Conservation (phyloP, 371 early-diverging fungal species). For the Neoconidiobolus thromboides region DNA sequence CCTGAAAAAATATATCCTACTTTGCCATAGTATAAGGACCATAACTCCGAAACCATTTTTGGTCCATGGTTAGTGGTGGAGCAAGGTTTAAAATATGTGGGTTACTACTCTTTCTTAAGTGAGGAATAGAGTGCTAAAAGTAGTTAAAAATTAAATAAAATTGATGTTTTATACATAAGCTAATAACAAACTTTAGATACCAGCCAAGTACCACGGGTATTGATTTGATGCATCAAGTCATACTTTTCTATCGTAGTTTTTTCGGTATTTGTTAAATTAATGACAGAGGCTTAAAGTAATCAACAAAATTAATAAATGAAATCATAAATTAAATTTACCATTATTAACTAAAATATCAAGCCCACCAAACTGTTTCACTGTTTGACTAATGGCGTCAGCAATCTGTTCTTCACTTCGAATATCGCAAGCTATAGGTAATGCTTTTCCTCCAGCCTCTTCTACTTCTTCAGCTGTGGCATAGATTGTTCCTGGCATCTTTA, state of each 20-base stretch:
- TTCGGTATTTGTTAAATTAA: constrained; percentile 39
- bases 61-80: constrained; percentile 47
- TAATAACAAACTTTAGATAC: constrained; percentile 50
- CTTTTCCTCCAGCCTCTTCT: constrained; percentile 47
- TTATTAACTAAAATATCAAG: constrained; percentile 67
- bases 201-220: constrained; percentile 63
- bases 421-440: constrained; percentile 56
- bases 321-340: constrained; percentile 10
- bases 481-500: constrained; percentile 6
- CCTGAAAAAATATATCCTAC: constrained; percentile 13
- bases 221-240: constrained; percentile 63
- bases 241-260: constrained; percentile 41
- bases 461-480: constrained; percentile 52
- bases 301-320: neutral
- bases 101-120: constrained; percentile 25
- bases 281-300: constrained; percentile 31
- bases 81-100: constrained; percentile 54
- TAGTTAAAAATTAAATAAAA: no score
- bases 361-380: constrained; percentile 41
- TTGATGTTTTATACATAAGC: no score
- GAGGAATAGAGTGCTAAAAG: constrained; percentile 26
- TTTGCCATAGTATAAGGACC: constrained; percentile 61
- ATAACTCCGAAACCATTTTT: constrained; percentile 40
- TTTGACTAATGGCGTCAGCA: constrained; percentile 32
- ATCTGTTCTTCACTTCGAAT: constrained; percentile 59